These are phyloP conservation scores for Aspergillus wentii DNA, from an alignment of 495 filamentous ascomycete species.

Conservation along the genomic window DNA sequence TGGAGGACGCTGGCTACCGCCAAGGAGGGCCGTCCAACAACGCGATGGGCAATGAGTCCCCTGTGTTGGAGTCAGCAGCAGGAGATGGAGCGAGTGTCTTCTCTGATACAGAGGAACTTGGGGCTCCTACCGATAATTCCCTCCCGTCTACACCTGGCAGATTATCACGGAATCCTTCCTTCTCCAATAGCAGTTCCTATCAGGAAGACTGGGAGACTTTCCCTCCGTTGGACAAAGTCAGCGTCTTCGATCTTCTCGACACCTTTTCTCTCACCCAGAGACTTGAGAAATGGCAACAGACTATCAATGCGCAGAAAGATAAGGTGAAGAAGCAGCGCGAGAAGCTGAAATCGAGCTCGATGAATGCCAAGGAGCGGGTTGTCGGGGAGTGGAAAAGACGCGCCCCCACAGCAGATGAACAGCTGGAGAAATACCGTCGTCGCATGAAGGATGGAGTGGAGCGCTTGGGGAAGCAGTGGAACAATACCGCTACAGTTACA, in stretches of 20 bases:
- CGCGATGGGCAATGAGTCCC: conserved; percentile 20
- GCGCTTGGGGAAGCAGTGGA: conserved; percentile 78
- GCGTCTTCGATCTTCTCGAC: conserved; percentile 88
- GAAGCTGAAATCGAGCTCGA: conserved; percentile 56
- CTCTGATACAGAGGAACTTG: conserved; percentile 22
- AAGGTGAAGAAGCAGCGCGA: conserved; percentile 79
- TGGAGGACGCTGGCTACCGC: conserved; percentile 28
- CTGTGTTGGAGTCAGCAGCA: conserved; percentile 21
- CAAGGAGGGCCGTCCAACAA: conserved; percentile 22
- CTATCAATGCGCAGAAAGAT: conserved; percentile 73
- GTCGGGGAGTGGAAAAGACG: conserved; percentile 84
- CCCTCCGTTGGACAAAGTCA: conserved; percentile 86
- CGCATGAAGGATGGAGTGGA: conserved; percentile 87
- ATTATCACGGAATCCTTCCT: conserved; percentile 68
- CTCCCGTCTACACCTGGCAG: conserved; percentile 29
- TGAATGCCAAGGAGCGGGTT: conserved; percentile 63
- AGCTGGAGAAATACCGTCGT: conserved; percentile 83
- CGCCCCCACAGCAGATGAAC: conserved; percentile 81
- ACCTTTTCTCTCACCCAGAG: conserved; percentile 86
- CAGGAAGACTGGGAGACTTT: conserved; percentile 87
- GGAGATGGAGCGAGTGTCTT: conserved; percentile 14
- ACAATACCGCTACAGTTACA: conserved; percentile 80
- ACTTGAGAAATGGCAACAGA: conserved; percentile 80
- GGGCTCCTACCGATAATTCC: conserved; percentile 26
- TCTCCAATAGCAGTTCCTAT: conserved; percentile 70